Evolutionary conservation across 306 rosid species (phyloP), one percentile per base, ranked within the genome.

Genomic region (Potentilla sterilis): DNA sequence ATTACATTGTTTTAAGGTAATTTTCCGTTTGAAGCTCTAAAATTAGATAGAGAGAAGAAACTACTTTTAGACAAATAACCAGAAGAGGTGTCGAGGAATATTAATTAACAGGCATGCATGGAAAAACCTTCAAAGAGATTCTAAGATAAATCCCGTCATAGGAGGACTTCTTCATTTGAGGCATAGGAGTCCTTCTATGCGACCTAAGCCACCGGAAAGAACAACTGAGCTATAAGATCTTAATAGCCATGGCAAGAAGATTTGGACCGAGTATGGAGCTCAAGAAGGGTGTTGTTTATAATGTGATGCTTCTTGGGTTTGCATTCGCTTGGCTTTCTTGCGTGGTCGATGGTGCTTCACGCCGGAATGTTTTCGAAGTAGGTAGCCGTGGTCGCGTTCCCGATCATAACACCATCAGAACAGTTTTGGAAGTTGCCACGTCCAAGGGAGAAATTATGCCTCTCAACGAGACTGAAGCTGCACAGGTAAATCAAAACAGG

Each of bases 151-250:
- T 22, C 63, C 69, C 57, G 32, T 16, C 77, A 74, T 74, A 74
- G 77, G 63, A 59, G 77, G 77, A 28, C 77, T 73, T 28, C 68
- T 22, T 73, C 52, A 48, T 73, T 61, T 43, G 77, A 73, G 69
- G 77, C 44, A 63, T 34, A 37, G 44, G 19, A 63, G 69, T 74
- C 77, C 77, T 74, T 74, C 77, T 74, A 74, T 74, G 69, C 19
- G 51, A 72, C 42, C 69, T 22, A 7, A 63, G 43, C 43, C 22
- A 63, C 41, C 37, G 1, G 12, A 15, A 14, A 13, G 5, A 63
- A 63, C 69, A 63, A 24, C 44, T 13, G 69, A 63, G 44, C 69
- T 63, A 63, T 32, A 63, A 34, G 18, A 63, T 63, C 44, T 12
- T 16, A 32, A 72, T 40, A 67, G 52, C 67, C 42, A 57, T 40